Evolutionary conservation across 768 basidiomycete genomes (phyloP).

Genomic region (Boletus patriciae): DNA sequence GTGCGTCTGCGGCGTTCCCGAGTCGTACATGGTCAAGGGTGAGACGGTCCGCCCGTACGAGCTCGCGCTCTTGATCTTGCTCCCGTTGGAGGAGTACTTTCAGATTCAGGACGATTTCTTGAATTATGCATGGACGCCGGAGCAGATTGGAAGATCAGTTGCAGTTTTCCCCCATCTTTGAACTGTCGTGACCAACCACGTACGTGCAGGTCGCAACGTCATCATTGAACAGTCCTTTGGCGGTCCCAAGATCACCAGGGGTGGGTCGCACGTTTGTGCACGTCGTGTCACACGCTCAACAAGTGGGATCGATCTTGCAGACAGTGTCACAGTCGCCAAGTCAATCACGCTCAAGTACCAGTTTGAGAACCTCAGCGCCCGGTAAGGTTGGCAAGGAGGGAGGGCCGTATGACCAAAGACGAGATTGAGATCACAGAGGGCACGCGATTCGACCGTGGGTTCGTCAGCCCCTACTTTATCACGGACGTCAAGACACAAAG

Average conservation of each 20-base stretch:
- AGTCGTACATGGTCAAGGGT: conserved; percentile 42
- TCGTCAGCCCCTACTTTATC: conserved; percentile 96
- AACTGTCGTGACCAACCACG: conserved; percentile 12
- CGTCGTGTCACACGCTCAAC: conserved; percentile 3
- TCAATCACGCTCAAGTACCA: conserved; percentile 93
- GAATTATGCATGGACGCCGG: conserved; percentile 87
- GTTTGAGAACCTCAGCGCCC: conserved; percentile 97
- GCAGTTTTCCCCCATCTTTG: too few species aligned
- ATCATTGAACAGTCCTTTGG: conserved; percentile 95
- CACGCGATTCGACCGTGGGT: conserved; percentile 99
- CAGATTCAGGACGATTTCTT: conserved; percentile 98
- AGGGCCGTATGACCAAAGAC: conserved; percentile 96
- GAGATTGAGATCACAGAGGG: conserved; percentile 99
- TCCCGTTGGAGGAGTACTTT: conserved; percentile 97
- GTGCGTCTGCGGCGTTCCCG: conserved; percentile 68
- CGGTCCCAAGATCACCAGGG: conserved; percentile 95
- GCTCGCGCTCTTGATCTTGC: conserved; percentile 73
- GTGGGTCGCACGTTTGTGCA: conserved; percentile 38
- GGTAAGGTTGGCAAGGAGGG: conserved; percentile 99
- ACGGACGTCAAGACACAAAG: conserved; percentile 96
- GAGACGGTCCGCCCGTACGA: conserved; percentile 60
- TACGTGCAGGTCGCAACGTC: conserved; percentile 79
- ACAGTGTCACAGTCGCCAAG: conserved; percentile 98
- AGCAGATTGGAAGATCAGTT: conserved; percentile 91
- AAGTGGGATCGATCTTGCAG: conserved; percentile 40